Evolutionary conservation across 768 basidiomycete genomes (phyloP).

Genomic region (Lentinus tigrinus): DNA sequence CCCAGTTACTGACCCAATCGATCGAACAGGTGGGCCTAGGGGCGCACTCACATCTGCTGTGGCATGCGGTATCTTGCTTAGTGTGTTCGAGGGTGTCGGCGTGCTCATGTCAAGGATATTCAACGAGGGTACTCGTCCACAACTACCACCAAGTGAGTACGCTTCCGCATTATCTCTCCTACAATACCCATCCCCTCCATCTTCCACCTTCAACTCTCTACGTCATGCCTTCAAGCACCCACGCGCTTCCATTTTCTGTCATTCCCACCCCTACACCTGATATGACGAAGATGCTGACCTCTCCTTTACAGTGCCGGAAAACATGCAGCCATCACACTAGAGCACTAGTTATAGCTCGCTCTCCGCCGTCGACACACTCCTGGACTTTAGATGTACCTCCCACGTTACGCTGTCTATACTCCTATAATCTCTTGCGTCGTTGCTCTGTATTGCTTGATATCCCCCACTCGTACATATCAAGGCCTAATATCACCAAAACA

Average conservation of each 20-base stretch:
- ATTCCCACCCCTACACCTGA: too few relatives aligned
- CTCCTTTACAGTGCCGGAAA: conserved; percentile 46
- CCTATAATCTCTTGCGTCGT: conserved; percentile 14
- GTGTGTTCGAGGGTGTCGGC: conserved; percentile 93
- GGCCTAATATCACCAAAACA: background rate
- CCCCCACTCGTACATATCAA: conserved; percentile 13
- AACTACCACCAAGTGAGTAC: conserved; percentile 72
- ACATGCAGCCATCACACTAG: conserved; percentile 40
- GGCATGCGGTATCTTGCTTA: conserved; percentile 93
- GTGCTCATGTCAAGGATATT: conserved; percentile 89
- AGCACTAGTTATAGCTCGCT: conserved; percentile 35
- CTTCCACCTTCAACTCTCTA: background rate
- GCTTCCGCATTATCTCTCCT: background rate
- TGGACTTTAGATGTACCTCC: conserved; percentile 48
- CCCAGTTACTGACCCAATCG: background rate
- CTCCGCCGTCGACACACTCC: conserved; percentile 20
- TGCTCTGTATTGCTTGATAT: conserved; percentile 4
- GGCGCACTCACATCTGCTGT: conserved; percentile 91
- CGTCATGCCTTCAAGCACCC: background rate
- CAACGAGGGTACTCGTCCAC: conserved; percentile 78
- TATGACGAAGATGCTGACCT: conserved; percentile 10
- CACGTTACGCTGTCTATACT: conserved; percentile 26
- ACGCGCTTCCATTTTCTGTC: too few relatives aligned
- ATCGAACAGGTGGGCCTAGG: conserved; percentile 77
- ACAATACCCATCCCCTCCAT: background rate